Conservation (phyloP, 768 basidiomycete species). For the Lactifluus volemus region DNA sequence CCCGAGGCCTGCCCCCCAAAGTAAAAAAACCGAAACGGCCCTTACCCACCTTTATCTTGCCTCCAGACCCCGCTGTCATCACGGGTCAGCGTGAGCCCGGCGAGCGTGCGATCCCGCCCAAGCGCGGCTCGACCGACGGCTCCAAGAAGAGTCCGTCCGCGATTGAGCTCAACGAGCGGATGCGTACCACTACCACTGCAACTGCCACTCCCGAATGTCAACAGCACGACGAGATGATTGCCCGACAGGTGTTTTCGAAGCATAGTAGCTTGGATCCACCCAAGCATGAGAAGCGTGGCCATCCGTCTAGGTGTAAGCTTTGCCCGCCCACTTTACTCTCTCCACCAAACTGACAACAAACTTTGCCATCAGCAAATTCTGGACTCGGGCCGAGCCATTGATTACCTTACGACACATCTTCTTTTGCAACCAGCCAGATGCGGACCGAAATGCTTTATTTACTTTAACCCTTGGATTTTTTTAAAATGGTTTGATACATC, state of each 20-base stretch:
- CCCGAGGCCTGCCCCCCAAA: constrained; percentile 7
- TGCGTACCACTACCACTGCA: no score
- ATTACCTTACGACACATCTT: neutral
- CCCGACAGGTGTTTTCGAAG: constrained; percentile 11
- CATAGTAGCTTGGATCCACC: constrained; percentile 7
- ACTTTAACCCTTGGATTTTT: neutral
- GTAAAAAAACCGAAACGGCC: constrained; percentile 9
- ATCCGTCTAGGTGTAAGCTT: neutral
- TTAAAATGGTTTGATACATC: neutral
- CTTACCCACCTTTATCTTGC: constrained; percentile 16
- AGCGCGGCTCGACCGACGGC: neutral
- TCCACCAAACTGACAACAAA: neutral
- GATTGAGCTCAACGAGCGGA: constrained; percentile 9
- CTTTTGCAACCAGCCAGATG: neutral
- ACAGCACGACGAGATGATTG: constrained; percentile 6
- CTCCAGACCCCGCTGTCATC: constrained; percentile 19
- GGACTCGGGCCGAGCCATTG: neutral
- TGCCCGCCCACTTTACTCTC: neutral
- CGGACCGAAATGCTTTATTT: neutral
- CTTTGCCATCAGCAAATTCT: constrained; percentile 2
- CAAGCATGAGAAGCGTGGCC: constrained; percentile 9
- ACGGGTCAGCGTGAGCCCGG: constrained; percentile 11
- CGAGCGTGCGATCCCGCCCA: constrained; percentile 8
- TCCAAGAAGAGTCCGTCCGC: neutral
- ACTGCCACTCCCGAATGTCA: neutral